Base-by-base conservation (phyloP, 352 stramenopile genomes). In the Pythium myriotylum region DNA sequence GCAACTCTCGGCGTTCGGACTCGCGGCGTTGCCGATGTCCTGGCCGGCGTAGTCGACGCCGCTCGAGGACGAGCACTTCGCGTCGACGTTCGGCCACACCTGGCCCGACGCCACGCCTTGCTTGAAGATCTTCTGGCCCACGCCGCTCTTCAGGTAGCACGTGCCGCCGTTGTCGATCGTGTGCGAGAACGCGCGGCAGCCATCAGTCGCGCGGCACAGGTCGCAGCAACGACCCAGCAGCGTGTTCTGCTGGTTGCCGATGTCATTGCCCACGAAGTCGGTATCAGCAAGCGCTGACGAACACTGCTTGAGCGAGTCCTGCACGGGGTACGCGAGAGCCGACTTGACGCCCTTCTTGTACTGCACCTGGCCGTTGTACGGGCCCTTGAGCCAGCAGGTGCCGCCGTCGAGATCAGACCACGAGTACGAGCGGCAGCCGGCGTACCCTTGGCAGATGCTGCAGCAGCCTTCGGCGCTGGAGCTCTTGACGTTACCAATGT, bases 341-440 rank as follows among this genome's bases (percentile, higher is more conserved):
- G 37, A 43, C 37, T 16, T 24, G 19, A 55, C 24, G 33, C 19
- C 58, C 26, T 63, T 78, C 55, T 88, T 88, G 22, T 87, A 20
- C 13, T 19, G 7, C 5, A 20, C 5, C 37, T 16, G 37, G 17
- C 13, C 37, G 5, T 6, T 35, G 10, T 10, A 6, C 5, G 8
- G 8, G 37, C 4, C 4, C 45, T 72, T 72, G 48, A 72, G 41
- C 32, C 48, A 68, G 54, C 59, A 67, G 9, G 47, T 86, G 20
- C 79, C 79, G 13, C 71, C 67, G 41, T 68, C 77, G 48, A 73
- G 70, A 46, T 80, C 68, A 10, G 62, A 73, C 79, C 77, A 89
- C 19, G 77, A 71, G 55, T 77, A 89, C 2, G 61, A 68, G 24
- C 72, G 72, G 59, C 79, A 89, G 7, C 59, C 59, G 8, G 20